Evolutionary conservation across 176 grass and related monocot species (phyloP), one percentile per base, ranked within the genome.

Genomic region (Hsuehochloa calcarea): DNA sequence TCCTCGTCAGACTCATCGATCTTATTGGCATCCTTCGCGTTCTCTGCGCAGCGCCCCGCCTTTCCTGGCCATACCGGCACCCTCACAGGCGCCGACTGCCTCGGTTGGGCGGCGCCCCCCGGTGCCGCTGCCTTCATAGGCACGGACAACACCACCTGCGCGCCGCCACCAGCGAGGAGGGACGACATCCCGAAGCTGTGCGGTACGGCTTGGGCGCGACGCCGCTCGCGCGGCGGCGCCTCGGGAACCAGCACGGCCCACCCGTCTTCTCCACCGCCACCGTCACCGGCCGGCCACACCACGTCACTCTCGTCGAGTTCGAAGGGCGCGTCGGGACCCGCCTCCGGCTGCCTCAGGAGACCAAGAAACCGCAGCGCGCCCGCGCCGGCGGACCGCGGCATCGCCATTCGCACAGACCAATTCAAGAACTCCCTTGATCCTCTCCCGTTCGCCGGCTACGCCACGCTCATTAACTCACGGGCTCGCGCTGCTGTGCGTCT

Each of bases 221-320:
- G 77, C 26, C 65, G 47, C 63, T 9, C 49, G 22, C 40, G 55
- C 35, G 43, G 45, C 5, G 64, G 29, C 23, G 23, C 11, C 40
- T 46, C 80, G 5, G 51, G 58, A 2, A 9, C 59, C 8, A 54
- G 51, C 63, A 65, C 25, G 11, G 44, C 8, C 37, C 85, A 77
- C 0, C 55, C 78, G 66, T 74, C 84, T 6, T 78, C 65, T 0
- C 65, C 87, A 4, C 41, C 51, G 3, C 58, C 64, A 4, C 58
- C 51, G 1, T 26, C 77, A 25, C 12, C 49, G 6, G 79, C 52
- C 3, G 87, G 84, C 90, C 91, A 92, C 34, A 92, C 63, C 0
- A 92, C 91, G 80, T 87, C 87, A 27, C 84, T 61, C 90, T 92
- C 90, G 68, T 92, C 87, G 63, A 92, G 83, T 80, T 92, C 91